Evolutionary conservation across 169 alveolate genomes (phyloP).

Genomic region (Babesia caballi): DNA sequence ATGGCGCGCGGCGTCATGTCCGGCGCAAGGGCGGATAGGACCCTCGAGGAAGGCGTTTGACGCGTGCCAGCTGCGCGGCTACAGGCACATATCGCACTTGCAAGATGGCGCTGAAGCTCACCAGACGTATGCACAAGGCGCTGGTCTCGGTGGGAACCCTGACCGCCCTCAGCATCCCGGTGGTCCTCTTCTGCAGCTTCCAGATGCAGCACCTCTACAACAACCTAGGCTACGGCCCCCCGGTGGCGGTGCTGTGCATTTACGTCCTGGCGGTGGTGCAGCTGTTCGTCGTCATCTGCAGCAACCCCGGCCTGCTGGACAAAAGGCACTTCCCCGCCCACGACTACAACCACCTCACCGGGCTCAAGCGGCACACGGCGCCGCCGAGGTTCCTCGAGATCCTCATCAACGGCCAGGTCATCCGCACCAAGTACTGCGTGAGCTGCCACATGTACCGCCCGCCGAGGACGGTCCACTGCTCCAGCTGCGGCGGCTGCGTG

Average conservation of each 20-base stretch:
- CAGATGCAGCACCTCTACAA: slow-evolving; percentile 22
- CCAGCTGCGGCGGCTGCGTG: slow-evolving; percentile 88
- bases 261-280: slow-evolving; percentile 14
- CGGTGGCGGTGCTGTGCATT: background rate
- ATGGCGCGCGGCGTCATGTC: no score
- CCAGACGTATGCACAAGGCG: slow-evolving; percentile 5
- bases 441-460: slow-evolving; percentile 86
- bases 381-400: slow-evolving; percentile 73
- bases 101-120: background rate
- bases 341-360: slow-evolving; percentile 63
- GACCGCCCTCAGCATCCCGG: slow-evolving; percentile 25
- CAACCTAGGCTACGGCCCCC: background rate
- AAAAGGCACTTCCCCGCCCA: slow-evolving; percentile 31
- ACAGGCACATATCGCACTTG: background rate
- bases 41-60: background rate
- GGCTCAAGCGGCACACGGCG: slow-evolving; percentile 59
- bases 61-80: background rate
- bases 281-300: slow-evolving; percentile 21
- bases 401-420: slow-evolving; percentile 68
- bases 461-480: slow-evolving; percentile 89
- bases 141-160: slow-evolving; percentile 19
- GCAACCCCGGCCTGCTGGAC: slow-evolving; percentile 52
- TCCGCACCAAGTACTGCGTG: slow-evolving; percentile 77
- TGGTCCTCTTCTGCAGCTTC: slow-evolving; percentile 6
- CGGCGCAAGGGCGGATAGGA: background rate